A percentile compares a stretch with the other conserved stretches of the same genome.
phyloP scores from a whole-genome alignment of 2,329 filamentous ascomycete species.

The Cladosporium sp. region DNA sequence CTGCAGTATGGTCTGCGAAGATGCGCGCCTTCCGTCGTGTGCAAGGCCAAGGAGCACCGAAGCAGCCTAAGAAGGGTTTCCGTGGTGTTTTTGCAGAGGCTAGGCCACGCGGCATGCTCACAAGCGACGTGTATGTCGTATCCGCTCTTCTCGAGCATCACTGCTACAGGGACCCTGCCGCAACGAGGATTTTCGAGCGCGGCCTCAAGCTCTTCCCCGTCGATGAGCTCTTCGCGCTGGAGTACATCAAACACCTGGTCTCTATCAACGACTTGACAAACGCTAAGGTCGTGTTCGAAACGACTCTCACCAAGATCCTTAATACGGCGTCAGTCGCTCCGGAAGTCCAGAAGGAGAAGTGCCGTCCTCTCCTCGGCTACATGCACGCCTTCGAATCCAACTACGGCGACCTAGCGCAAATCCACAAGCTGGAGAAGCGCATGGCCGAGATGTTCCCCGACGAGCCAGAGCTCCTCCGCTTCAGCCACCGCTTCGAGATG shows the following conservation, averaged over 20 bases:
- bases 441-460: conserved; percentile 93
- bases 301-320: conserved; percentile 70
- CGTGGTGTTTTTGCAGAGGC: conserved; percentile 86
- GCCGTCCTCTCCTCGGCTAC: conserved; percentile 80
- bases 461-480: conserved; percentile 69
- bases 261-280: conserved; percentile 84
- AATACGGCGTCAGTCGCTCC: conserved; percentile 58
- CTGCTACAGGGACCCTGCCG: conserved; percentile 89
- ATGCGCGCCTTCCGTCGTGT: conserved; percentile 91
- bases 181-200: conserved; percentile 91
- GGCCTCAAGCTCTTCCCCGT: conserved; percentile 90
- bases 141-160: conserved; percentile 90
- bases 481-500: conserved; percentile 67
- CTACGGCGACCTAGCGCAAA: conserved; percentile 86
- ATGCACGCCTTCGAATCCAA: conserved; percentile 94
- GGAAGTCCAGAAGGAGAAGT: conserved; percentile 44
- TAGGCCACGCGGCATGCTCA: conserved; percentile 76
- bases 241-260: conserved; percentile 93
- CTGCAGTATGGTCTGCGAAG: conserved; percentile 89
- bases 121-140: conserved; percentile 90
- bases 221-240: conserved; percentile 86
- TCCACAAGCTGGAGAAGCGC: conserved; percentile 81
- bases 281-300: conserved; percentile 92
- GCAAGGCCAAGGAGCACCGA: conserved; percentile 65
- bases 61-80: conserved; percentile 60